Conservation (phyloP, 1,284 basidiomycete species). For the Sutorius eximius region DNA sequence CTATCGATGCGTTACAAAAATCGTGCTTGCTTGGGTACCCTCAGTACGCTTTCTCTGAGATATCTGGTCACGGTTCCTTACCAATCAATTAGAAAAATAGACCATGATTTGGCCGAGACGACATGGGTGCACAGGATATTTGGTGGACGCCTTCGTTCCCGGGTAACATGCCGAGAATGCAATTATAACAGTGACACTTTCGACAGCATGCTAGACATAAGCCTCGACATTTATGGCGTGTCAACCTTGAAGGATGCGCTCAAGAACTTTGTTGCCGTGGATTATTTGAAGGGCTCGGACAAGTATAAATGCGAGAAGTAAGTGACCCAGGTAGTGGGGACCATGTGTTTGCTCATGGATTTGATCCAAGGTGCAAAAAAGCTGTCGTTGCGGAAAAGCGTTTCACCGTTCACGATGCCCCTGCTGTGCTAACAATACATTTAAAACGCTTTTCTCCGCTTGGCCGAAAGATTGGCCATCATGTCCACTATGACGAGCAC, state of each 20-base stretch:
- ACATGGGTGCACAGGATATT: conserved; percentile 96
- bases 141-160: conserved; percentile 88
- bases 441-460: conserved; percentile 93
- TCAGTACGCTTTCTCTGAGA: conserved; percentile 50
- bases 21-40: conserved; percentile 74
- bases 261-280: conserved; percentile 79
- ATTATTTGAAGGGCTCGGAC: conserved; percentile 85
- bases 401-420: conserved; percentile 87
- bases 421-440: conserved; percentile 92
- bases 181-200: conserved; percentile 93
- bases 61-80: conserved; percentile 9
- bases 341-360: neutral
- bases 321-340: conserved; percentile 33
- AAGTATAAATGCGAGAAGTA: conserved; percentile 99
- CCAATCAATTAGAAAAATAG: conserved; percentile 61
- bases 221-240: conserved; percentile 78
- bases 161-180: conserved; percentile 89
- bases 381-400: conserved; percentile 85
- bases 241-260: conserved; percentile 75
- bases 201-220: conserved; percentile 92
- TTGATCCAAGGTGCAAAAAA: conserved; percentile 74
- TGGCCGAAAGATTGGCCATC: conserved; percentile 83
- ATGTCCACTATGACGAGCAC: conserved; percentile 76
- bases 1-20: conserved; percentile 89
- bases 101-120: conserved; percentile 80